phyloP scores from a whole-genome alignment of 2,329 filamentous ascomycete species.

The Botrytis fabae region DNA sequence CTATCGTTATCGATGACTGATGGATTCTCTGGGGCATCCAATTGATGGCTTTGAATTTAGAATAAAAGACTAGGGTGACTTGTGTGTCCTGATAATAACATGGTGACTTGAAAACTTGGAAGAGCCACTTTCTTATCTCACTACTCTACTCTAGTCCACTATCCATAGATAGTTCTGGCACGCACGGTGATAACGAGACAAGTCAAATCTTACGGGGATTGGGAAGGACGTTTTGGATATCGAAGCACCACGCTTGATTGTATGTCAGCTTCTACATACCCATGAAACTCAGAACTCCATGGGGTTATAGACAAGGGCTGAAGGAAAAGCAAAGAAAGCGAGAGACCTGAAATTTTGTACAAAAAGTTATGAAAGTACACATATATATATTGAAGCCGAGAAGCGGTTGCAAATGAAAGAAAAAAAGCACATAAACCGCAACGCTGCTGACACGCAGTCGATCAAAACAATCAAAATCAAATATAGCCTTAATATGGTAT shows the following conservation, averaged over 20 bases:
- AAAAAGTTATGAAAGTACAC: background rate
- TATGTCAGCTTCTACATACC: constrained; percentile 10
- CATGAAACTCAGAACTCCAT: constrained; percentile 3
- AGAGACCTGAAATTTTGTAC: background rate
- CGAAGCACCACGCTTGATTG: constrained; percentile 20
- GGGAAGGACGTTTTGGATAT: constrained; percentile 11
- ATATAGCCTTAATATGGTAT: constrained; percentile 22
- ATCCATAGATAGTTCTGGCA: background rate
- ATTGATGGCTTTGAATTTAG: background rate
- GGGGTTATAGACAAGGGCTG: background rate
- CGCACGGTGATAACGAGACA: background rate
- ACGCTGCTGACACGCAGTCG: constrained; percentile 12
- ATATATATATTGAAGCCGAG: background rate
- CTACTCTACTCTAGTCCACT: background rate
- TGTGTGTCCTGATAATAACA: background rate
- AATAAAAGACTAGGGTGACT: background rate
- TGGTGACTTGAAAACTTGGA: constrained; percentile 1
- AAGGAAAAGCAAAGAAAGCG: background rate
- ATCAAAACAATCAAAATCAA: constrained; percentile 11
- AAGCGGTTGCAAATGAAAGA: background rate
- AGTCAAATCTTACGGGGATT: background rate
- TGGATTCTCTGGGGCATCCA: background rate
- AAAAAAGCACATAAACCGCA: background rate
- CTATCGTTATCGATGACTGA: constrained; percentile 13
- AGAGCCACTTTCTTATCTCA: constrained; percentile 3